Evolutionary conservation across 2,329 filamentous ascomycete species (phyloP), one percentile per base, ranked within the genome.

Genomic region (Penicillium hordei): DNA sequence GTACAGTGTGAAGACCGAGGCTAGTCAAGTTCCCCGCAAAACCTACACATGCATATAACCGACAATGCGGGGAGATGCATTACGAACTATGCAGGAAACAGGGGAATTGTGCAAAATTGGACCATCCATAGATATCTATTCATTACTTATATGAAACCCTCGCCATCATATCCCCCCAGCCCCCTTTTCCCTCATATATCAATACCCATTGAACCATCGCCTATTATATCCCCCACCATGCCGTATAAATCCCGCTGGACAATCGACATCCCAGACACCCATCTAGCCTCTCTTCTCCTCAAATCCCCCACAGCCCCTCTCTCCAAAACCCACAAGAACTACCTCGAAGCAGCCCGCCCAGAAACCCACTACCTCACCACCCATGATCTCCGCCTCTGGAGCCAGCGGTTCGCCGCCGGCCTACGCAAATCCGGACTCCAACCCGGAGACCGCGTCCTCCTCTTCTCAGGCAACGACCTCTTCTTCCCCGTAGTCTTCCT

Each of bases 391-490:
- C 86, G 90, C 23, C 79, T 88, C 62, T 88, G 89, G 79, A 82
- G 86, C 34, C 88, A 92, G 72, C 86, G 89, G 15, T 76, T 94
- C 34, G 90, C 89, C 1, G 79, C 85, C 1, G 90, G 90, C 1
- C 76, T 91, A 31, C 80, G 79, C 45, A 81, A 82, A 54, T 81
- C 83, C 17, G 90, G 90, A 1, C 75, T 93, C 19, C 76, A 85
- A 60, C 77, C 78, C 0, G 88, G 89, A 12, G 89, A 92, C 64
- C 84, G 89, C 2, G 84, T 93, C 5, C 76, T 93, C 46, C 76
- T 93, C 21, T 93, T 88, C 74, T 87, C 88, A 0, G 83, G 86
- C 23, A 93, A 93, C 73, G 87, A 83, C 63, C 73, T 93, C 15
- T 90, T 88, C 76, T 90, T 88, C 69, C 88, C 90, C 0, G 79